Percentiles rank a stretch among this genome's conserved stretches.
Evolutionary conservation across 768 basidiomycete species (phyloP).

Genomic region (Grammothele lineata): DNA sequence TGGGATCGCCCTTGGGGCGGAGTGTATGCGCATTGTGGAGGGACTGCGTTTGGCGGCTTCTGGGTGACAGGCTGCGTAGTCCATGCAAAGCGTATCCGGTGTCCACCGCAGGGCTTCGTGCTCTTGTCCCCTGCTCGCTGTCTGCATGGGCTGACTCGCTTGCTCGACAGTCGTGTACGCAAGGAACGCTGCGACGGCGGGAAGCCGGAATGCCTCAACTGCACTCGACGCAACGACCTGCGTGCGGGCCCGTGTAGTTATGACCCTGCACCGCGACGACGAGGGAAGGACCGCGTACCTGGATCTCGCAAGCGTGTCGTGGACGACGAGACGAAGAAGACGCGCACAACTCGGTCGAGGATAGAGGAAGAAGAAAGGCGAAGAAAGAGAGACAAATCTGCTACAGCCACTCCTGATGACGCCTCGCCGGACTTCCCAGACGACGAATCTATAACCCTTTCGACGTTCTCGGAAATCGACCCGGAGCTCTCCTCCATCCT

Average conservation of each 20-base stretch:
- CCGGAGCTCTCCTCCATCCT: too few relatives aligned
- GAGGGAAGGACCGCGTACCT: slow-evolving; percentile 75
- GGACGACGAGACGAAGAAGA: slow-evolving; percentile 24
- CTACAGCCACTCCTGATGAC: neutral
- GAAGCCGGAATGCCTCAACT: slow-evolving; percentile 73
- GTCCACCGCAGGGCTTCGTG: too few relatives aligned
- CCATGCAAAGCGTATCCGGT: too few relatives aligned
- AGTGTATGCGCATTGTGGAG: too few relatives aligned
- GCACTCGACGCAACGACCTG: slow-evolving; percentile 40
- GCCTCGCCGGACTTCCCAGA: too few relatives aligned
- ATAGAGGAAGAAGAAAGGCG: slow-evolving; percentile 9
- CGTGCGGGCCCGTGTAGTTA: slow-evolving; percentile 49
- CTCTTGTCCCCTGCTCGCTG: too few relatives aligned
- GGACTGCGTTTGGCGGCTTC: too few relatives aligned
- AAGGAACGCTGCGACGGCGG: slow-evolving; percentile 83
- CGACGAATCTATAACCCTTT: too few relatives aligned
- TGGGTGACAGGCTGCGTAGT: too few relatives aligned
- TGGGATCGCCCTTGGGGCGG: too few relatives aligned
- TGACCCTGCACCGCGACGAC: slow-evolving; percentile 67
- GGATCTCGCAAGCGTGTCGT: slow-evolving; percentile 65
- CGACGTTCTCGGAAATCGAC: neutral
- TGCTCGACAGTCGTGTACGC: slow-evolving; percentile 60
- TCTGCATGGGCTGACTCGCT: too few relatives aligned
- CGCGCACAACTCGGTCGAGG: slow-evolving; percentile 23
- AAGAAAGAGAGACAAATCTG: slow-evolving; percentile 3